Evolutionary conservation across 2,329 filamentous ascomycete genomes (phyloP).

Genomic region (Coniochaeta pulveracea): DNA sequence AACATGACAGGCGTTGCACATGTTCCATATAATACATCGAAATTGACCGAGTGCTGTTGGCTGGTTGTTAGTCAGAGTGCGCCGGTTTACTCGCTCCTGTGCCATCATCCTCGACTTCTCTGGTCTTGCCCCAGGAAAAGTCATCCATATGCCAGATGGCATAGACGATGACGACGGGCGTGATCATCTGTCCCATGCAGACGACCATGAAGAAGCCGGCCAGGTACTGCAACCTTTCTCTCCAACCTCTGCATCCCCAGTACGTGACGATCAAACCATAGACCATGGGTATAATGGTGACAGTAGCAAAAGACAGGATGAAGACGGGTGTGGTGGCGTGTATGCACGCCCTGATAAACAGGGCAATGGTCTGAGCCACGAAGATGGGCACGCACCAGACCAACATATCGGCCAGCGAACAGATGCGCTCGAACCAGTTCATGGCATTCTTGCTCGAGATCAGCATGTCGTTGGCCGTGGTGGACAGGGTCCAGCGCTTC

Average conservation of each 20-base stretch:
- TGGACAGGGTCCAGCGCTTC: conserved; percentile 35
- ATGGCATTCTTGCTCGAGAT: conserved; percentile 32
- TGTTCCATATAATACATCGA: no score
- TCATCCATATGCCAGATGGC: conserved; percentile 3
- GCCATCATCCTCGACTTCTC: conserved; percentile 1
- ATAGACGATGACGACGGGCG: background rate
- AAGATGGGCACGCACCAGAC: conserved; percentile 34
- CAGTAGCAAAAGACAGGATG: background rate
- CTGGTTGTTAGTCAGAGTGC: conserved; percentile 2
- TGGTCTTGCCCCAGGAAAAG: conserved; percentile 4
- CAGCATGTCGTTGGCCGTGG: conserved; percentile 36
- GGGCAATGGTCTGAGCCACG: conserved; percentile 23
- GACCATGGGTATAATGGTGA: background rate
- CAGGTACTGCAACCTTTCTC: conserved; percentile 1
- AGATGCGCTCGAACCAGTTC: conserved; percentile 29
- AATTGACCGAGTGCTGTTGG: no score
- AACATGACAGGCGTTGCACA: no score
- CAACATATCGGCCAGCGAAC: conserved; percentile 31
- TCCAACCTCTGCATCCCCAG: background rate
- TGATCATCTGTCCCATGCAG: background rate
- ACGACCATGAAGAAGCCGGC: background rate
- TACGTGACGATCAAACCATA: conserved; percentile 1
- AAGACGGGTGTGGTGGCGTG: background rate
- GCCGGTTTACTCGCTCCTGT: background rate
- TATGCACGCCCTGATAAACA: conserved; percentile 14